Conservation (phyloP, 208 protist genomes). For the Entamoeba invadens region DNA sequence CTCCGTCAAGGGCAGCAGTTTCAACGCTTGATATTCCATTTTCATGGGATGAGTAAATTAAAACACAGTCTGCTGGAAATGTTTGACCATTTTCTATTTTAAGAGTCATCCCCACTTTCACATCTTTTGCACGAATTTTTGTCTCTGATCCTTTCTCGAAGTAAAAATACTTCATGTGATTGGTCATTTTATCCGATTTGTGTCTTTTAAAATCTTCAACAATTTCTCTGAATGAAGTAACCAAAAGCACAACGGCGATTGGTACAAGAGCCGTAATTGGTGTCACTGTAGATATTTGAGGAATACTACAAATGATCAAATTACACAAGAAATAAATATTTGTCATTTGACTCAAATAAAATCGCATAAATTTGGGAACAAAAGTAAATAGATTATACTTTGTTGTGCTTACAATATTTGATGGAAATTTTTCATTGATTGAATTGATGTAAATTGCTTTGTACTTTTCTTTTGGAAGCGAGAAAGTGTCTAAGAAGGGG, state of each 20-base stretch:
- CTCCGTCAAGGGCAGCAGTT: constrained; percentile 26
- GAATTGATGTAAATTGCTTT: too few relatives aligned
- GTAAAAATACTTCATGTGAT: not conserved
- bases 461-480: too few relatives aligned
- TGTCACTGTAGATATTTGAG: not conserved
- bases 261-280: not conserved
- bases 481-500: too few relatives aligned
- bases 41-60: not conserved
- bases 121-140: not conserved
- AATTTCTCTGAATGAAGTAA: constrained; percentile 17
- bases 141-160: not conserved
- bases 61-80: not conserved
- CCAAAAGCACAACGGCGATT: constrained; percentile 5
- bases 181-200: not conserved
- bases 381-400: constrained; percentile 14
- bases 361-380: not conserved
- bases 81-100: not conserved
- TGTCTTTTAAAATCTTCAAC: constrained; percentile 16
- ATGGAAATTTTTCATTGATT: not conserved
- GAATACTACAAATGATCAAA: not conserved
- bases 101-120: not conserved
- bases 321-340: constrained; percentile 24
- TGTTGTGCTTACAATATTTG: not conserved
- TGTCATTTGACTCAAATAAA: constrained; percentile 4
- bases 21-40: not conserved